Conservation (phyloP, 495 filamentous ascomycete genomes). For the Penicillium cinerascens region DNA sequence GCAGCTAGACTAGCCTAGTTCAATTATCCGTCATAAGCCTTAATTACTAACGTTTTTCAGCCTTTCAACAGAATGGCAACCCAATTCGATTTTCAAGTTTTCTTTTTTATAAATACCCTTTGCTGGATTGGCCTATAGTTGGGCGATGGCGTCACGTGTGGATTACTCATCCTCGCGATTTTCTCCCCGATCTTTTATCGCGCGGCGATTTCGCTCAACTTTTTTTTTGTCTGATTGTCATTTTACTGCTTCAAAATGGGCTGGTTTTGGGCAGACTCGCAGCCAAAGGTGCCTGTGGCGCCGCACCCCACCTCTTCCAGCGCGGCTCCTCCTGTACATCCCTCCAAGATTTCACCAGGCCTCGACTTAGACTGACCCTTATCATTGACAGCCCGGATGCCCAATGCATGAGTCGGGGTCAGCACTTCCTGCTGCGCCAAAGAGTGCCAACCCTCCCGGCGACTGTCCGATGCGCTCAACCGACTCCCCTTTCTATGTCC, state of each 20-base stretch:
- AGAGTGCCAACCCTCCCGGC: slow-evolving; percentile 39
- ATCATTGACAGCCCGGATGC: slow-evolving; percentile 65
- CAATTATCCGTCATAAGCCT: neutral
- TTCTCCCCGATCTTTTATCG: slow-evolving; percentile 34
- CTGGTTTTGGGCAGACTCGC: slow-evolving; percentile 94
- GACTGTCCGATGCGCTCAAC: slow-evolving; percentile 52
- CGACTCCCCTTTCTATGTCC: slow-evolving; percentile 41
- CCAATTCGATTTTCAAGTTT: neutral
- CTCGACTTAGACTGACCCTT: slow-evolving; percentile 28
- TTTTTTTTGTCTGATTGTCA: neutral
- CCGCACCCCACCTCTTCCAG: slow-evolving; percentile 41
- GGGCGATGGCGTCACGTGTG: slow-evolving; percentile 8
- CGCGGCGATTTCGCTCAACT: slow-evolving; percentile 4
- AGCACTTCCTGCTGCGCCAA: slow-evolving; percentile 40
- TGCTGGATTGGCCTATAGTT: neutral
- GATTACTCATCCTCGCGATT: slow-evolving; percentile 61
- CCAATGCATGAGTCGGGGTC: slow-evolving; percentile 76
- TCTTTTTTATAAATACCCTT: neutral
- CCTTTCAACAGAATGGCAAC: neutral
- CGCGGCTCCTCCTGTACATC: slow-evolving; percentile 65
- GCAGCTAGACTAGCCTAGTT: neutral
- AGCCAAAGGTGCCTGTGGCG: slow-evolving; percentile 38
- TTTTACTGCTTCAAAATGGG: slow-evolving; percentile 59
- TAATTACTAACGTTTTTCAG: neutral
- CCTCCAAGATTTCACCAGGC: neutral